phyloP scores from a whole-genome alignment of 2,329 filamentous ascomycete species.

The Chaetomiaceae sp. region DNA sequence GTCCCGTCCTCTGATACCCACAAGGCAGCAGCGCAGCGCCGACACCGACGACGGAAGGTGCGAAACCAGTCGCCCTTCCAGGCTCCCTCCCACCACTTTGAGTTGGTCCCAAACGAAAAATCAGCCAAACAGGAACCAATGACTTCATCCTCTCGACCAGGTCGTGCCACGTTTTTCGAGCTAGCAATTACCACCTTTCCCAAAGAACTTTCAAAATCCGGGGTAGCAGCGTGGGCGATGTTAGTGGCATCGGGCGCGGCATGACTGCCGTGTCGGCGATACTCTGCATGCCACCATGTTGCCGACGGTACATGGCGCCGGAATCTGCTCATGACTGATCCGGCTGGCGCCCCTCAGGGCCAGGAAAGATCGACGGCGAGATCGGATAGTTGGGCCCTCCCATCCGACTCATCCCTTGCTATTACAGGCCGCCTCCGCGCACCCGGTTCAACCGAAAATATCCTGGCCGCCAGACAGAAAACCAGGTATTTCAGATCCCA shows the following conservation, averaged over 20 bases:
- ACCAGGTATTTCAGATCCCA: too few relatives aligned
- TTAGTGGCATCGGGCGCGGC: conserved; percentile 5
- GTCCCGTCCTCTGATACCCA: too few relatives aligned
- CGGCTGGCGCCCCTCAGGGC: neutral
- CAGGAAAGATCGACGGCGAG: neutral
- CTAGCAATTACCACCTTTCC: neutral
- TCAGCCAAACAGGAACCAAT: neutral
- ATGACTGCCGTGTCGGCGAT: neutral
- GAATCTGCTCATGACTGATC: neutral
- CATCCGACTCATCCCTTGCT: too few relatives aligned
- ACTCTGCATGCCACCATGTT: neutral
- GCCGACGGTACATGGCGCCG: neutral
- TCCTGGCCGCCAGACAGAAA: too few relatives aligned
- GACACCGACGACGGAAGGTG: too few relatives aligned
- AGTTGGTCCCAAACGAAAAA: neutral
- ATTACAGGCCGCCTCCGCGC: neutral
- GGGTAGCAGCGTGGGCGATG: neutral
- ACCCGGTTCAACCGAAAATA: conserved; percentile 1
- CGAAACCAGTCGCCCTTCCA: neutral
- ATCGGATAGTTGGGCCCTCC: neutral
- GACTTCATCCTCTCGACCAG: neutral
- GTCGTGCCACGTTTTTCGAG: neutral
- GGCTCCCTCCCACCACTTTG: neutral
- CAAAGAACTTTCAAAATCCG: neutral
- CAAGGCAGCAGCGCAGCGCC: too few relatives aligned